These are phyloP conservation scores for Paecilomyces sp. DNA, from an alignment of 2,329 filamentous ascomycete genomes.

Conservation along the genomic window DNA sequence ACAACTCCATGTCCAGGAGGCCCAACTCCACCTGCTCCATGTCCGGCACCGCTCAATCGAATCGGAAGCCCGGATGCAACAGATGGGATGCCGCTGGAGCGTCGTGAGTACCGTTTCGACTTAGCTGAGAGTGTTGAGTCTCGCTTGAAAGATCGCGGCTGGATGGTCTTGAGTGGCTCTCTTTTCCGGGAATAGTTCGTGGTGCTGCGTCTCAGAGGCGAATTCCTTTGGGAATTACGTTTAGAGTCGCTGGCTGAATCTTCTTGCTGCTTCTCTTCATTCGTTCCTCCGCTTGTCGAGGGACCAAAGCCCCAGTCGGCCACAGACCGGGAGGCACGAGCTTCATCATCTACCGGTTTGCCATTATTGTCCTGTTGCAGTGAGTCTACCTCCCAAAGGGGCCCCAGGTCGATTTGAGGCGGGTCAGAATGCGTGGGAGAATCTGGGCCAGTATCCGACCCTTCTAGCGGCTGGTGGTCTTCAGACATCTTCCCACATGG, in stretches of 20 bases:
- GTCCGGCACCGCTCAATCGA: constrained; percentile 34
- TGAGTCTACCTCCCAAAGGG: constrained; percentile 23
- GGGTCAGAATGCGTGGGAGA: constrained; percentile 17
- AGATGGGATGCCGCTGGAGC: constrained; percentile 31
- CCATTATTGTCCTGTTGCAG: constrained; percentile 12
- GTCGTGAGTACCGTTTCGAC: constrained; percentile 29
- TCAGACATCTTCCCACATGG: constrained; percentile 18
- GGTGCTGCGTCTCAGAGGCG: constrained; percentile 19
- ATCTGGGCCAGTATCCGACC: constrained; percentile 14
- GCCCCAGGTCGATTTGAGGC: constrained; percentile 27
- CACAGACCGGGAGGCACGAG: constrained; percentile 19
- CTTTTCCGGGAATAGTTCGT: constrained; percentile 22
- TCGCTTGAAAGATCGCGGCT: constrained; percentile 28
- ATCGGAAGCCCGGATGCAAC: constrained; percentile 30
- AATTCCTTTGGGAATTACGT: constrained; percentile 22
- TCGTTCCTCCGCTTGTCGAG: constrained; percentile 12
- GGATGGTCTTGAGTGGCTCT: constrained; percentile 28
- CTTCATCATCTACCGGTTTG: constrained; percentile 15
- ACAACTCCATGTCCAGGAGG: constrained; percentile 27
- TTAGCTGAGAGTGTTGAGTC: constrained; percentile 28
- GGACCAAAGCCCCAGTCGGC: constrained; percentile 23
- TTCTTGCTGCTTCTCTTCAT: constrained; percentile 14
- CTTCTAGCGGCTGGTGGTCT: constrained; percentile 12
- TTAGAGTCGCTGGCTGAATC: constrained; percentile 18
- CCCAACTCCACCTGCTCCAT: constrained; percentile 34